A percentile compares a stretch with the other conserved stretches of the same genome.
phyloP scores from a whole-genome alignment of 1,139 yeast genomes.

The Magnusiomyces fungicola region DNA sequence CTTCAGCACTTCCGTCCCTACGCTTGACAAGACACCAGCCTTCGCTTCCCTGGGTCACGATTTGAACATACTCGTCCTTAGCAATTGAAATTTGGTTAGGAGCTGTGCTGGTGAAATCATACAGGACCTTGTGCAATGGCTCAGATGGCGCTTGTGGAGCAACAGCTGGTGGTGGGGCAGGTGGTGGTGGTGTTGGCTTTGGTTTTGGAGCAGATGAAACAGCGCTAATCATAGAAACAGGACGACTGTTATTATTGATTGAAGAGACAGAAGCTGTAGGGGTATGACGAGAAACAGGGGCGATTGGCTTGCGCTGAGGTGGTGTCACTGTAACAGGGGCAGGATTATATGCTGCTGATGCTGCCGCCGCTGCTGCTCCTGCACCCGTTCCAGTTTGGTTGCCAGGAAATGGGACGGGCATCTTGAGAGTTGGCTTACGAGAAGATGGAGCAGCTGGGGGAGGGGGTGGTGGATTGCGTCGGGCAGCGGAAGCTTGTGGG shows the following conservation, averaged over 20 bases:
- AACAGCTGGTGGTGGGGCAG: slow-evolving; percentile 59
- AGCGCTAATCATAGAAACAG: slow-evolving; percentile 19
- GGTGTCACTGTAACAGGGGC: slow-evolving; percentile 24
- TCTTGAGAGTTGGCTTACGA: slow-evolving; percentile 14
- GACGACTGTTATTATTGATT: background rate
- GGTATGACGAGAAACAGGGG: background rate
- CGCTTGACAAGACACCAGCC: slow-evolving; percentile 92
- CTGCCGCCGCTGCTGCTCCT: slow-evolving; percentile 4
- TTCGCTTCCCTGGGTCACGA: slow-evolving; percentile 59
- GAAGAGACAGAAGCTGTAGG: background rate
- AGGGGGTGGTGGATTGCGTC: slow-evolving; percentile 13
- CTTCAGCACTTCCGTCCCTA: slow-evolving; percentile 69
- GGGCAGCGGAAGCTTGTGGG: slow-evolving; percentile 17
- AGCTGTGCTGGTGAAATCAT: slow-evolving; percentile 84
- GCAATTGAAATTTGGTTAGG: slow-evolving; percentile 70
- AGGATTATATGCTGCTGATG: slow-evolving; percentile 1
- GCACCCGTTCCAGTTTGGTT: background rate
- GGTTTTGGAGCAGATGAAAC: slow-evolving; percentile 20
- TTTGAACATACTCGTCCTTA: slow-evolving; percentile 67
- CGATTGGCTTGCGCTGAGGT: slow-evolving; percentile 17
- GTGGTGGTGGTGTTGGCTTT: slow-evolving; percentile 25
- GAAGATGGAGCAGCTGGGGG: slow-evolving; percentile 13
- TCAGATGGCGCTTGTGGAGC: slow-evolving; percentile 51
- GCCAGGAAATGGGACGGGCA: slow-evolving; percentile 11
- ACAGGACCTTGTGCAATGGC: slow-evolving; percentile 81